Conservation (phyloP, 257 asterid genomes). For the Capsicum chinense region DNA sequence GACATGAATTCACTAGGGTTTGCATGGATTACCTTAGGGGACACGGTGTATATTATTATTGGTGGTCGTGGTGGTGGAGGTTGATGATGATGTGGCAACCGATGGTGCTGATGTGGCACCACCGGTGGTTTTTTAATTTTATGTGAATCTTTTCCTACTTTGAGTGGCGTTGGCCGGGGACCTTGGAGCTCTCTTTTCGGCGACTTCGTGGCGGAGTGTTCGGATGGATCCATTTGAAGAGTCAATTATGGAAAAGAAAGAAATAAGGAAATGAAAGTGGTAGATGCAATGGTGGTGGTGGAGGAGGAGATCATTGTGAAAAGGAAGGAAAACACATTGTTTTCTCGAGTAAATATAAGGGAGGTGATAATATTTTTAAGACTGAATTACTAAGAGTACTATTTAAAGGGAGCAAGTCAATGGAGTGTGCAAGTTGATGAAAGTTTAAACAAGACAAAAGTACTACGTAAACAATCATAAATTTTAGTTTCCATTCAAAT, state of each 20-base stretch:
- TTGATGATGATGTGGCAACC: constrained; percentile 29
- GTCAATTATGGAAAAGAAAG: not conserved
- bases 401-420: constrained; percentile 9
- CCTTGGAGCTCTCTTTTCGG: constrained; percentile 81
- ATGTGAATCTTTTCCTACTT: constrained; percentile 75
- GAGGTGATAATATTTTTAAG: not conserved
- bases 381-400: not conserved
- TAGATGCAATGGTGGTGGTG: not conserved
- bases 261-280: not conserved
- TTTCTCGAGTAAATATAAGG: not conserved
- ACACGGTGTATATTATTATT: constrained; percentile 85
- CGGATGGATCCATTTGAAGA: constrained; percentile 58
- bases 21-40: constrained; percentile 92
- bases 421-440: not conserved
- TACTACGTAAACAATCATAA: not conserved
- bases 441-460: not conserved
- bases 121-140: constrained; percentile 82
- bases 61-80: constrained; percentile 83
- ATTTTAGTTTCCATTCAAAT: not conserved
- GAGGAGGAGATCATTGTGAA: not conserved
- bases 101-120: constrained; percentile 41
- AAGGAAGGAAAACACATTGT: not conserved
- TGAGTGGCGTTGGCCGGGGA: constrained; percentile 82
- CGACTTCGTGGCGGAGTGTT: constrained; percentile 48
- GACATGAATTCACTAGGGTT: constrained; percentile 97